These are phyloP conservation scores for Polychytrium aggregatum DNA, from an alignment of 192 early-diverging fungal species.

Conservation along the genomic window DNA sequence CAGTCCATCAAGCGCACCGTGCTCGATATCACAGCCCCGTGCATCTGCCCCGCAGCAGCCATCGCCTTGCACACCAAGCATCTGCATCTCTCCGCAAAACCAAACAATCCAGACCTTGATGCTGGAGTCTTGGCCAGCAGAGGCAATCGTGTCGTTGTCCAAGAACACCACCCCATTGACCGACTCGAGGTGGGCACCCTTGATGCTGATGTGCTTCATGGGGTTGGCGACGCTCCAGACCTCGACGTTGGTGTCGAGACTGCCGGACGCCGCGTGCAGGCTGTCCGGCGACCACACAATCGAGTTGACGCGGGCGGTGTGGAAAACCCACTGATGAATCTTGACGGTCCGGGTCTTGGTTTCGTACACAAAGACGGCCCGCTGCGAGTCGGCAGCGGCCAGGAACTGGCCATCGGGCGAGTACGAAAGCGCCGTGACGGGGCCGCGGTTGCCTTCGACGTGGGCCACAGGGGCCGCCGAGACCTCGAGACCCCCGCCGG, in stretches of 20 bases:
- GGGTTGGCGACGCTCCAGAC: slow-evolving; percentile 80
- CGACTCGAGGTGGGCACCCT: slow-evolving; percentile 68
- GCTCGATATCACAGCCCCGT: no score
- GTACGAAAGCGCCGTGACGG: slow-evolving; percentile 70
- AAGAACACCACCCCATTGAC: slow-evolving; percentile 64
- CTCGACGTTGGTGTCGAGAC: slow-evolving; percentile 83
- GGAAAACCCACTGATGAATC: slow-evolving; percentile 71
- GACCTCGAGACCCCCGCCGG: slow-evolving; percentile 19
- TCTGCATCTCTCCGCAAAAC: no score
- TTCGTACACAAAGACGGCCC: slow-evolving; percentile 69
- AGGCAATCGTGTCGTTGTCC: slow-evolving; percentile 52
- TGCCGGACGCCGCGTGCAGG: slow-evolving; percentile 60
- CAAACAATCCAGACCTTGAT: slow-evolving; percentile 61
- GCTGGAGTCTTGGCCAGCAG: slow-evolving; percentile 70
- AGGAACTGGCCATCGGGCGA: slow-evolving; percentile 62
- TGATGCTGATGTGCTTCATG: slow-evolving; percentile 61
- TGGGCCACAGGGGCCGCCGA: slow-evolving; percentile 8
- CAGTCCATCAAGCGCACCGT: no score
- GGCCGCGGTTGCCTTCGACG: slow-evolving; percentile 38
- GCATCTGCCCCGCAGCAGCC: no score
- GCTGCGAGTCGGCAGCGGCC: slow-evolving; percentile 68
- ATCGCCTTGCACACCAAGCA: no score
- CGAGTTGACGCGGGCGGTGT: slow-evolving; percentile 71
- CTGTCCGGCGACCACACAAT: slow-evolving; percentile 73
- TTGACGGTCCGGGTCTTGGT: slow-evolving; percentile 33